phyloP scores from a whole-genome alignment of 108 stramenopile species.

The Discostella stelligeroides region DNA sequence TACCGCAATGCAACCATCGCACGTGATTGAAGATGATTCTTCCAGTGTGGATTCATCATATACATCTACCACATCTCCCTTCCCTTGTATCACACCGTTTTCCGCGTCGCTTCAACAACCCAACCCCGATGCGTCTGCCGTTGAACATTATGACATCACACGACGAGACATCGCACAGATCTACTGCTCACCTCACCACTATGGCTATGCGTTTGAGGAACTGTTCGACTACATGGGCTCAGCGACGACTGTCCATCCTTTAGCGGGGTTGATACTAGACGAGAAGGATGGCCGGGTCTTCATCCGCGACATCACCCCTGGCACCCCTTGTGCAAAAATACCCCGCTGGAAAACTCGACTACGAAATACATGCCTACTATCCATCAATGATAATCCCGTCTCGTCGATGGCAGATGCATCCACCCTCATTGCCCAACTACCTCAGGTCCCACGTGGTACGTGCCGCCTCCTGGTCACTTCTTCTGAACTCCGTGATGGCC shows the following conservation, averaged over 20 bases:
- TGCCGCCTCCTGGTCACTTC: background rate
- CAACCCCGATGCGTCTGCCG: no score
- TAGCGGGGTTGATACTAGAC: background rate
- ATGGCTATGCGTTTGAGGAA: background rate
- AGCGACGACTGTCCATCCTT: background rate
- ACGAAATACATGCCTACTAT: background rate
- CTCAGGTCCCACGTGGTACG: no score
- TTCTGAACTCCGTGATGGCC: background rate
- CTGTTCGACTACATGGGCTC: background rate
- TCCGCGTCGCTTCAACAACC: no score
- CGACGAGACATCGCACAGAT: no score
- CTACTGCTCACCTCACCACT: no score
- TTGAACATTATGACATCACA: no score
- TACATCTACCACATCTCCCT: no score
- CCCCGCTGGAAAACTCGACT: background rate
- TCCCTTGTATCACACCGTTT: no score
- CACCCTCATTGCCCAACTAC: background rate
- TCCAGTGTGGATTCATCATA: no score
- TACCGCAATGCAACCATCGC: no score
- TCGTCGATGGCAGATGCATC: background rate
- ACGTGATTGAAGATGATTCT: no score
- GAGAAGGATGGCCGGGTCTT: background rate
- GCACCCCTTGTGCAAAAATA: background rate
- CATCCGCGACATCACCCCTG: background rate
- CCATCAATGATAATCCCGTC: background rate